Percentiles rank a stretch among this genome's conserved stretches.
These are phyloP conservation scores for Parachaetomium inaequale DNA, from an alignment of 495 filamentous ascomycete genomes.

Conservation along the genomic window DNA sequence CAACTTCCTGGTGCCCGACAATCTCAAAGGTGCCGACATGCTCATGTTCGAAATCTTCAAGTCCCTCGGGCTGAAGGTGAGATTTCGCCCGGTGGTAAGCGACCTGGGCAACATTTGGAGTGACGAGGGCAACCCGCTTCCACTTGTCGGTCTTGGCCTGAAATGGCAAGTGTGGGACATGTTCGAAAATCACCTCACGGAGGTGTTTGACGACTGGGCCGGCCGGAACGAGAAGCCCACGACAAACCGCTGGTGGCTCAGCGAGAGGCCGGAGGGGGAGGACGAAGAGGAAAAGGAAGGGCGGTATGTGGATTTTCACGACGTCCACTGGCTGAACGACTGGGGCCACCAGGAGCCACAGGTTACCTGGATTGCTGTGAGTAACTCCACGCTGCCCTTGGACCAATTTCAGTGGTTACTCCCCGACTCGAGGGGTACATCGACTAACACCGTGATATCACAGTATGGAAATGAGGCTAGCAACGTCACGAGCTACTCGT, in stretches of 20 bases:
- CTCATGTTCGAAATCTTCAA: slow-evolving; percentile 19
- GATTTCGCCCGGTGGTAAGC: slow-evolving; percentile 2
- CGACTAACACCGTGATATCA: too few species aligned
- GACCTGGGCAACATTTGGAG: background rate
- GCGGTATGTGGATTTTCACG: background rate
- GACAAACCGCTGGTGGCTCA: background rate
- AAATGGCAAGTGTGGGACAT: background rate
- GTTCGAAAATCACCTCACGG: background rate
- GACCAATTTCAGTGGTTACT: background rate
- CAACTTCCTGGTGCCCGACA: slow-evolving; percentile 11
- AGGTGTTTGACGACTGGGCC: background rate
- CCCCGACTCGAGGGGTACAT: background rate
- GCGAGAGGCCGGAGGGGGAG: background rate
- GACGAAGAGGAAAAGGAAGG: too few species aligned
- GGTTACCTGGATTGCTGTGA: background rate
- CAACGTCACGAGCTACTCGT: background rate
- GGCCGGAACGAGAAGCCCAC: background rate
- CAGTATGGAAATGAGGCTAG: slow-evolving; percentile 12
- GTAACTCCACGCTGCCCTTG: background rate
- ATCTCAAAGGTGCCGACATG: slow-evolving; percentile 25
- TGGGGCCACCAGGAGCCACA: background rate
- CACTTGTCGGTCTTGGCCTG: background rate
- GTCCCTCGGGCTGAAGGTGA: slow-evolving; percentile 15
- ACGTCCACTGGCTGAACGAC: slow-evolving; percentile 8
- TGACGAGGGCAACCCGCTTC: background rate